Evolutionary conservation across 306 rosid genomes (phyloP).

Genomic region (Dicorynia guianensis): DNA sequence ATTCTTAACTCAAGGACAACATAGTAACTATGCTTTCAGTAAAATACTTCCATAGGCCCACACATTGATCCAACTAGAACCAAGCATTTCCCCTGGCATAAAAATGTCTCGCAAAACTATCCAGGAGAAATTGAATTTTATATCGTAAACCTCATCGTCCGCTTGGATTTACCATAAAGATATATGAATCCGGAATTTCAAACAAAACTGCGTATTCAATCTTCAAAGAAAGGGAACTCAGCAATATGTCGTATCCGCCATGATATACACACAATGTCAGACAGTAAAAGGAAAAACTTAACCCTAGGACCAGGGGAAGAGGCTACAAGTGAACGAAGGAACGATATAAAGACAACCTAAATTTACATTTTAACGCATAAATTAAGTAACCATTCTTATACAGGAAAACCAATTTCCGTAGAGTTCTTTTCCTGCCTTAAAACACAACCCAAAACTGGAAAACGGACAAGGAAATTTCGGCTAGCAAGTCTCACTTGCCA

Average conservation of each 20-base stretch:
- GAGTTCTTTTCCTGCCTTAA: constrained; percentile 50
- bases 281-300: constrained; percentile 6
- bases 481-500: constrained; percentile 64
- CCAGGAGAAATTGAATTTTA: too few species aligned
- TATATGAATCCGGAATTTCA: neutral
- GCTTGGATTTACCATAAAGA: neutral
- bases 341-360: constrained; percentile 44
- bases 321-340: constrained; percentile 4
- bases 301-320: neutral
- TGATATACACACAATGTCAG: constrained; percentile 43
- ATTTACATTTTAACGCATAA: constrained; percentile 51
- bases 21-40: too few species aligned
- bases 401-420: constrained; percentile 61
- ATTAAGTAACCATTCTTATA: constrained; percentile 23
- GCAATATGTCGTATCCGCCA: neutral
- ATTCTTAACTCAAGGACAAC: too few species aligned
- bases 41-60: too few species aligned
- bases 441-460: constrained; percentile 50
- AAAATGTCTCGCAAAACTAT: too few species aligned
- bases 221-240: constrained; percentile 22
- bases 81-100: too few species aligned
- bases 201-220: neutral
- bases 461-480: constrained; percentile 25
- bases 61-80: too few species aligned
- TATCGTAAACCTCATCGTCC: too few species aligned